These are phyloP conservation scores for Podaxis sp. DNA, from an alignment of 768 basidiomycete genomes.

Conservation along the genomic window DNA sequence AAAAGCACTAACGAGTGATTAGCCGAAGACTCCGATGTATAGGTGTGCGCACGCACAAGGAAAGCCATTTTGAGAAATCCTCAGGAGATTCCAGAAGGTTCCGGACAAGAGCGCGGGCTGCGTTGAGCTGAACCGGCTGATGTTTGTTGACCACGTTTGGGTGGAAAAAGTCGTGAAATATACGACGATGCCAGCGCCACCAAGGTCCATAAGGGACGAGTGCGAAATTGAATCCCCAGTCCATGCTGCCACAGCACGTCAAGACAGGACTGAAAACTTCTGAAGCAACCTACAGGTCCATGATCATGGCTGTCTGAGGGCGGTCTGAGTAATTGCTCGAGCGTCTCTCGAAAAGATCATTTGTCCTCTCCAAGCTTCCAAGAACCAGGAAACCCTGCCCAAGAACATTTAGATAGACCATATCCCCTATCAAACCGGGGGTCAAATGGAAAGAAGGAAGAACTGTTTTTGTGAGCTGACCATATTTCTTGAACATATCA, in stretches of 20 bases:
- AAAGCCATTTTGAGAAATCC: slow-evolving; percentile 3
- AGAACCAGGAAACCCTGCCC: slow-evolving; percentile 17
- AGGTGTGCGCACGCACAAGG: background rate
- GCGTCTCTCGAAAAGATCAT: slow-evolving; percentile 2
- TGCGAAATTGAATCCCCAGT: slow-evolving; percentile 3
- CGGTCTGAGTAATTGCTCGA: no score
- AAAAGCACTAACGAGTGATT: slow-evolving; percentile 1
- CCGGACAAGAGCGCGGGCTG: slow-evolving; percentile 3
- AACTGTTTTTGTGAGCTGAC: background rate
- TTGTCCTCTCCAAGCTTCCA: background rate
- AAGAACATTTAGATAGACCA: slow-evolving; percentile 17
- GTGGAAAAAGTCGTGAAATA: slow-evolving; percentile 15
- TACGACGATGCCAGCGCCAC: slow-evolving; percentile 15
- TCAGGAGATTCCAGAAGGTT: slow-evolving; percentile 9
- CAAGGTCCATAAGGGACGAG: slow-evolving; percentile 9
- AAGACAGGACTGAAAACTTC: background rate
- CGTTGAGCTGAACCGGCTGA: slow-evolving; percentile 6
- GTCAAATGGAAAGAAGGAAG: no score
- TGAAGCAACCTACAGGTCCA: no score
- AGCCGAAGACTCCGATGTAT: background rate
- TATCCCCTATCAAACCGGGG: slow-evolving; percentile 10
- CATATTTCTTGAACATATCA: slow-evolving; percentile 13
- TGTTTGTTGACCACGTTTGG: slow-evolving; percentile 6
- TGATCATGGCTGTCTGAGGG: no score
- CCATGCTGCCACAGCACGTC: slow-evolving; percentile 16